Evolutionary conservation across 352 stramenopile genomes (phyloP).

Genomic region (Phytopythium vexans): DNA sequence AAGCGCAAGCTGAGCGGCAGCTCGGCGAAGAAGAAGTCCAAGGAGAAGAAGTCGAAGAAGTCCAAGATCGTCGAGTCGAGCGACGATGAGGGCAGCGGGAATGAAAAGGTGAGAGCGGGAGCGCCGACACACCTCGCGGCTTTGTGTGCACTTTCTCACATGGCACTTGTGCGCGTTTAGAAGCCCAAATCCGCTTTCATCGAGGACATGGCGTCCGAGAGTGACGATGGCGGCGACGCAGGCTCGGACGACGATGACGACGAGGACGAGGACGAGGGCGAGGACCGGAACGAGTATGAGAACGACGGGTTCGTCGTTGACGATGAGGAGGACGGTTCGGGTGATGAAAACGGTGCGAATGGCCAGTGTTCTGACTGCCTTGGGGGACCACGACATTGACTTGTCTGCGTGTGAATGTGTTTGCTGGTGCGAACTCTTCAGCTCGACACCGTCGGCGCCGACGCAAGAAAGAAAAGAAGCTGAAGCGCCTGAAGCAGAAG

Average conservation of each 20-base stretch:
- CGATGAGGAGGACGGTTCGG: slow-evolving; percentile 72
- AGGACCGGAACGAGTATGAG: slow-evolving; percentile 88
- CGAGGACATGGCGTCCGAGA: slow-evolving; percentile 88
- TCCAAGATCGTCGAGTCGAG: slow-evolving; percentile 45
- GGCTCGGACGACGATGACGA: slow-evolving; percentile 67
- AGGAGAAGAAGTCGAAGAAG: slow-evolving; percentile 65
- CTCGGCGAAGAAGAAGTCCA: slow-evolving; percentile 38
- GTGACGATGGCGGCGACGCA: slow-evolving; percentile 60
- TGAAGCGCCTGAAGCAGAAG: slow-evolving; percentile 86
- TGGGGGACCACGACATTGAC: neutral
- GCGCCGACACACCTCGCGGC: slow-evolving; percentile 2
- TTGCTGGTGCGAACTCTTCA: slow-evolving; percentile 11
- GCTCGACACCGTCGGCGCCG: slow-evolving; percentile 62
- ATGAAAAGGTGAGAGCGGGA: slow-evolving; percentile 42
- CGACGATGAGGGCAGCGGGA: slow-evolving; percentile 67
- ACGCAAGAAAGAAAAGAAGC: slow-evolving; percentile 87
- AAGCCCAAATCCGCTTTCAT: slow-evolving; percentile 83
- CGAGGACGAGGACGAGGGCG: slow-evolving; percentile 79
- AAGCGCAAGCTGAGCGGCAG: slow-evolving; percentile 64
- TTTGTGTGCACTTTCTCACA: slow-evolving; percentile 2
- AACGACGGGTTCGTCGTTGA: slow-evolving; percentile 88
- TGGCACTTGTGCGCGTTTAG: slow-evolving; percentile 20
- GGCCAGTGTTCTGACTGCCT: neutral
- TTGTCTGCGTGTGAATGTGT: neutral
- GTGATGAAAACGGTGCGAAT: slow-evolving; percentile 58